Evolutionary conservation across 768 basidiomycete genomes (phyloP).

Genomic region (Mycena maculata): DNA sequence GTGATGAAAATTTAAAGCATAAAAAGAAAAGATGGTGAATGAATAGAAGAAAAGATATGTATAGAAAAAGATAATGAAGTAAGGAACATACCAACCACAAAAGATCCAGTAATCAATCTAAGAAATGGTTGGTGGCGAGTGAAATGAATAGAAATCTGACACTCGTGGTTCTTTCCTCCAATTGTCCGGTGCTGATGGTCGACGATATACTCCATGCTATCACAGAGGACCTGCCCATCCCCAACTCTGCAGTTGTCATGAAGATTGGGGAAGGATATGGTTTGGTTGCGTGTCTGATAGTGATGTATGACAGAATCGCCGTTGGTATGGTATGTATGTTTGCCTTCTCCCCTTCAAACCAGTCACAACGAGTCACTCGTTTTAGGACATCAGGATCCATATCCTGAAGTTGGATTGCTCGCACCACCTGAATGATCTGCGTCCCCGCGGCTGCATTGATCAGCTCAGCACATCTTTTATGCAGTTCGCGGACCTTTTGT

Average conservation of each 20-base stretch:
- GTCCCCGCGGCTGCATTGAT: too few species aligned
- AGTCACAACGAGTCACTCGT: background rate
- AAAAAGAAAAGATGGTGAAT: too few species aligned
- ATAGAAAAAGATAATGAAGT: too few species aligned
- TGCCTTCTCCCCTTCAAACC: background rate
- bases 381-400: background rate
- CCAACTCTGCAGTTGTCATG: background rate
- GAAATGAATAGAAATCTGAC: too few species aligned
- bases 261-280: background rate
- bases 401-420: background rate
- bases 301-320: conserved; percentile 1
- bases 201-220: background rate
- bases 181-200: background rate
- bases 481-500: too few species aligned
- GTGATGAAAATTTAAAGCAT: too few species aligned
- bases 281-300: background rate
- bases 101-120: too few species aligned
- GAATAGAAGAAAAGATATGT: too few species aligned
- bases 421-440: background rate
- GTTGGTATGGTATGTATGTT: background rate
- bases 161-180: background rate
- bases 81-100: too few species aligned
- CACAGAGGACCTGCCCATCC: background rate
- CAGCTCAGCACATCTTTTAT: conserved; percentile 2
- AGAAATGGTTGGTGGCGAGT: too few species aligned